Conservation (phyloP, 2,329 filamentous ascomycete genomes). For the Dryadomyces sulphureus region DNA sequence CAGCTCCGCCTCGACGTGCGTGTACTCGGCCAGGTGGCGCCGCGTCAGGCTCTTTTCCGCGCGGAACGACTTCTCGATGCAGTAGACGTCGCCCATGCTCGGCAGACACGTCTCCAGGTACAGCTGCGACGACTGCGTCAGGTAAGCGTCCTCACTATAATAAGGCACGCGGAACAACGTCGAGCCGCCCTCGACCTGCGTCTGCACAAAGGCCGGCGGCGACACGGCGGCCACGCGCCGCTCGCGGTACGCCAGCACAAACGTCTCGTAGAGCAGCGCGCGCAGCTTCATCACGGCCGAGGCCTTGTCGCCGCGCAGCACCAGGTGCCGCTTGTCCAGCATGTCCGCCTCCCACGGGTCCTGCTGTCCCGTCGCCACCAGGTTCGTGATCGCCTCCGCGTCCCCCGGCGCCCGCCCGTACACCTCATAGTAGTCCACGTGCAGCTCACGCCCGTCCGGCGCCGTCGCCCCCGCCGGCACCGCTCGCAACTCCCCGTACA, state of each 20-base stretch:
- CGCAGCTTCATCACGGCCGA: conserved; percentile 82
- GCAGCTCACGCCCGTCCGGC: conserved; percentile 72
- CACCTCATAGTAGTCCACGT: conserved; percentile 69
- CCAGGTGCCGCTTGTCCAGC: conserved; percentile 62
- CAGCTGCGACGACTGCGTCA: conserved; percentile 92
- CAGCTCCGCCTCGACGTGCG: conserved; percentile 88
- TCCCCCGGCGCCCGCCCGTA: conserved; percentile 66
- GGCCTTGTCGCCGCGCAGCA: conserved; percentile 69
- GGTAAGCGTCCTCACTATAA: conserved; percentile 63
- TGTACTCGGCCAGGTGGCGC: conserved; percentile 86
- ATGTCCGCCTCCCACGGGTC: conserved; percentile 33
- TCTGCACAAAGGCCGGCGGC: conserved; percentile 85
- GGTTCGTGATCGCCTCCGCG: conserved; percentile 84
- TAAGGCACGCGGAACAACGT: conserved; percentile 68
- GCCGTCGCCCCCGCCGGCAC: conserved; percentile 67
- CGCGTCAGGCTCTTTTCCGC: conserved; percentile 92
- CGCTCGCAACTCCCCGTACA: conserved; percentile 70
- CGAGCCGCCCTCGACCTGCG: conserved; percentile 82
- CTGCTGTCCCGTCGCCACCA: conserved; percentile 44
- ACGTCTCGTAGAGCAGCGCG: conserved; percentile 65
- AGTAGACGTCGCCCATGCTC: conserved; percentile 88
- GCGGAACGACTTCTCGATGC: conserved; percentile 96
- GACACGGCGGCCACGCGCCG: conserved; percentile 67
- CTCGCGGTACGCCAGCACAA: conserved; percentile 66
- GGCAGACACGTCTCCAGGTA: conserved; percentile 93